Conservation (phyloP, 169 alveolate genomes). For the Plasmodium malariae region DNA sequence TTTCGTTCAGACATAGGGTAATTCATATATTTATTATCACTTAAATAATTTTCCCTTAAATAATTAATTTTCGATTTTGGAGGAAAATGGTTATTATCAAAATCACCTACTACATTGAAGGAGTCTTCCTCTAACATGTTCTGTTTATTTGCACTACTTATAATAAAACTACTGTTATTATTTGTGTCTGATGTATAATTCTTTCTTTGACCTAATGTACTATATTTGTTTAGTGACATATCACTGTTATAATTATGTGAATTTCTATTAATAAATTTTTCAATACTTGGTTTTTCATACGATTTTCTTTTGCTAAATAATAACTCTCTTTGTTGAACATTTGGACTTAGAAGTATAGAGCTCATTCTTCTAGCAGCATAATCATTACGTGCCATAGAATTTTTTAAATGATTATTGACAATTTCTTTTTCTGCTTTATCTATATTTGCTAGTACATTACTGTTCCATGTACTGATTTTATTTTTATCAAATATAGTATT, state of each 20-base stretch:
- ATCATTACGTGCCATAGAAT: constrained; percentile 49
- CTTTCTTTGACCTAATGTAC: constrained; percentile 26
- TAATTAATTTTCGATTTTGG: constrained; percentile 9
- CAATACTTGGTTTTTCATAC: constrained; percentile 13
- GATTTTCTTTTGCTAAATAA: constrained; percentile 17
- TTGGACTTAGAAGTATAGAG: constrained; percentile 37
- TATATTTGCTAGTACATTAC: constrained; percentile 46
- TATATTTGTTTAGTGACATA: constrained; percentile 37
- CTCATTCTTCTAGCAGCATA: constrained; percentile 67
- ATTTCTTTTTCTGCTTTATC: constrained; percentile 71
- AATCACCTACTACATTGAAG: constrained; percentile 14
- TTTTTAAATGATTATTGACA: constrained; percentile 67
- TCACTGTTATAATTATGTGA: constrained; percentile 15
- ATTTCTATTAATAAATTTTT: constrained; percentile 9
- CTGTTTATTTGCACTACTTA: constrained; percentile 35
- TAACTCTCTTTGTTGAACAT: constrained; percentile 5
- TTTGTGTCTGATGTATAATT: constrained; percentile 41
- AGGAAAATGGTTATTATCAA: constrained; percentile 27
- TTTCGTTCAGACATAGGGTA: constrained; percentile 21
- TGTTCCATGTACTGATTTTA: background rate
- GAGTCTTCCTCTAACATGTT: constrained; percentile 25
- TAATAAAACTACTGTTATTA: constrained; percentile 53
- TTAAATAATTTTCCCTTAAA: constrained; percentile 16
- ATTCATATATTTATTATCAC: constrained; percentile 13
- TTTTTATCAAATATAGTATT: constrained; percentile 12